Conservation (phyloP, 306 rosid species). For the Gleditsia sinensis region DNA sequence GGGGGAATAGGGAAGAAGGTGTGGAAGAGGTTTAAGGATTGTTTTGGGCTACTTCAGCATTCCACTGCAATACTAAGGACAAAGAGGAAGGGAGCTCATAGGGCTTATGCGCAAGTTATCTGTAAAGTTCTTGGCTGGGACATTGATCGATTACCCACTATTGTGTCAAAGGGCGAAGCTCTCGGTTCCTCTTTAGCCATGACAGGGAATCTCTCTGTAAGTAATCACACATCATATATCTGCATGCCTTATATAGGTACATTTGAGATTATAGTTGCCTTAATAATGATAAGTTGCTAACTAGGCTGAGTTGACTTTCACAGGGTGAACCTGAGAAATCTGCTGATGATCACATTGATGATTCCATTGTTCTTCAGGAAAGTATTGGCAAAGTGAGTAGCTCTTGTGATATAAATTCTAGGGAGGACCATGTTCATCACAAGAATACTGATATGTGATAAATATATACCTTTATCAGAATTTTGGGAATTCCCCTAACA, state of each 20-base stretch:
- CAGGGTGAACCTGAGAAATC: slow-evolving; percentile 37
- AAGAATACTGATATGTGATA: slow-evolving; percentile 4
- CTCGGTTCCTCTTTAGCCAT: slow-evolving; percentile 38
- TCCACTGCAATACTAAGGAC: slow-evolving; percentile 46
- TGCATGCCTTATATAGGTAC: background rate
- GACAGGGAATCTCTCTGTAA: slow-evolving; percentile 37
- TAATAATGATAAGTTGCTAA: slow-evolving; percentile 16
- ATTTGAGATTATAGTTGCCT: background rate
- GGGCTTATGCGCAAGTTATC: slow-evolving; percentile 61
- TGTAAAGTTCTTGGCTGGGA: slow-evolving; percentile 76
- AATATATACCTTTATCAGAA: background rate
- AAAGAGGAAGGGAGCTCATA: slow-evolving; percentile 54
- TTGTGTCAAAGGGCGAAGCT: slow-evolving; percentile 54
- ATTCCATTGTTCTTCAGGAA: background rate
- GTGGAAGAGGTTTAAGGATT: slow-evolving; percentile 62
- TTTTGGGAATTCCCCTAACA: slow-evolving; percentile 18
- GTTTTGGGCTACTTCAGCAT: slow-evolving; percentile 64
- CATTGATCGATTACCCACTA: slow-evolving; percentile 51
- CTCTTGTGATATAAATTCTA: background rate
- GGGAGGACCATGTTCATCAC: slow-evolving; percentile 2
- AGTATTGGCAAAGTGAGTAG: background rate
- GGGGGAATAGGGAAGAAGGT: slow-evolving; percentile 55
- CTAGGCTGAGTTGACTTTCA: slow-evolving; percentile 17
- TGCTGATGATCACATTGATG: slow-evolving; percentile 5
- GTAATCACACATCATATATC: slow-evolving; percentile 8